Base-by-base conservation (phyloP, 192 early-diverging fungal genomes). In the Coemansia sp. region DNA sequence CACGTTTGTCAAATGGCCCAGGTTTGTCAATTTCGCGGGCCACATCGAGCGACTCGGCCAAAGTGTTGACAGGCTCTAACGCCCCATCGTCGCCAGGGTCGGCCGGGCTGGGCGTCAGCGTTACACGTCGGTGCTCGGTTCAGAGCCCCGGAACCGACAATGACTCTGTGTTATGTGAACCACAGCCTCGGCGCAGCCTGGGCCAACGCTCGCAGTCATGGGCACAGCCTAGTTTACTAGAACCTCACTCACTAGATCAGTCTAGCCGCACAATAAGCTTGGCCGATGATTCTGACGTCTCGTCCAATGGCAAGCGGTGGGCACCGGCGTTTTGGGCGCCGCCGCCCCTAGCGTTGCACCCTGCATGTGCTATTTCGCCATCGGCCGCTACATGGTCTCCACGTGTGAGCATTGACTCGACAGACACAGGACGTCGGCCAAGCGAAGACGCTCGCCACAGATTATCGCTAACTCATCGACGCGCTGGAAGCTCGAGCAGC, bases 271-370 rank as follows among this genome's bases (percentile, higher is more conserved):
- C 32, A 9, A 10, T 7, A 35, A 35, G 8, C 8, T 35, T 35
- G 32, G 32, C 32, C 7, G 41, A 45, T 6, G 41, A 45, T 14
- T 14, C 41, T 2, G 41, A 45, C 5, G 3, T 10, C 14, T n/a
- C 16, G 13, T n/a, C 16, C 13, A 45, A 32, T 26, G n/a, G 53
- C 27, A 54, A 32, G 14, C 52, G 51, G 22, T 69, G 75, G 66
- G 70, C 75, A 14, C 70, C 75, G 8, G 69, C 69, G 12, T 73
- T 78, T 39, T 78, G 75, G 75, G 62, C 66, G 11, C 75, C 69
- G 32, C 70, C 65, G 4, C 61, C 64, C 0, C 57, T 54, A 1
- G 6, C 60, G 1, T 48, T 63, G 39, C 61, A 43, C 16, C 39
- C 64, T 18, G 51, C 14, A 3, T 45, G 14, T 3, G 41, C 16